A percentile compares a stretch with the other conserved stretches of the same genome.
phyloP scores from a whole-genome alignment of 805 yeast genomes.

The Yueomyces sp. region DNA sequence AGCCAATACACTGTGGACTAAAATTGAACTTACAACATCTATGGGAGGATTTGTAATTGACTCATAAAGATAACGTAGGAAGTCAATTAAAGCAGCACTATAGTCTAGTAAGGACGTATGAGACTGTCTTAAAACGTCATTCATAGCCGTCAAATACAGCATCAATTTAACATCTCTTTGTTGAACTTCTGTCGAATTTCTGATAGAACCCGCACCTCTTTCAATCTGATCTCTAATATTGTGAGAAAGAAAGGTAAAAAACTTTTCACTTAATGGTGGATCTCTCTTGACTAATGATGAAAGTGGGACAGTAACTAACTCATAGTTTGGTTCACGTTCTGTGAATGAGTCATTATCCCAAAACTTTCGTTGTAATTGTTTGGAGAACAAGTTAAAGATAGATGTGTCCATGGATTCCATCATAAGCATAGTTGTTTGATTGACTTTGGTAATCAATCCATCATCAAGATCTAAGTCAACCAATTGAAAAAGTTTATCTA shows the following conservation, averaged over 20 bases:
- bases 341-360: slow-evolving; percentile 40
- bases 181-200: slow-evolving; percentile 51
- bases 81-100: slow-evolving; percentile 31
- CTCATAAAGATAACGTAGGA: slow-evolving; percentile 18
- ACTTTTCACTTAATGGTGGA: slow-evolving; percentile 8
- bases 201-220: slow-evolving; percentile 68
- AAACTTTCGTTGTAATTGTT: slow-evolving; percentile 26
- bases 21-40: slow-evolving; percentile 42
- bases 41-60: slow-evolving; percentile 38
- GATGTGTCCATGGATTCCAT: slow-evolving; percentile 50
- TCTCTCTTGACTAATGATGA: slow-evolving; percentile 60
- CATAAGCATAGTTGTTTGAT: slow-evolving; percentile 33
- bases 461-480: slow-evolving; percentile 39
- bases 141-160: slow-evolving; percentile 56
- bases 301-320: slow-evolving; percentile 56
- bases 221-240: slow-evolving; percentile 52
- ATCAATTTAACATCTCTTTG: slow-evolving; percentile 70
- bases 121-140: slow-evolving; percentile 60
- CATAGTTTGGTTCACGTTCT: slow-evolving; percentile 45
- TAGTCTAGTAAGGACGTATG: slow-evolving; percentile 34
- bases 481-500: slow-evolving; percentile 45
- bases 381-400: slow-evolving; percentile 33
- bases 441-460: slow-evolving; percentile 26
- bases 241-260: slow-evolving; percentile 19
- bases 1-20: slow-evolving; percentile 54